These are phyloP conservation scores for Podospora pseudocomata DNA, from an alignment of 495 filamentous ascomycete species.

Conservation along the genomic window DNA sequence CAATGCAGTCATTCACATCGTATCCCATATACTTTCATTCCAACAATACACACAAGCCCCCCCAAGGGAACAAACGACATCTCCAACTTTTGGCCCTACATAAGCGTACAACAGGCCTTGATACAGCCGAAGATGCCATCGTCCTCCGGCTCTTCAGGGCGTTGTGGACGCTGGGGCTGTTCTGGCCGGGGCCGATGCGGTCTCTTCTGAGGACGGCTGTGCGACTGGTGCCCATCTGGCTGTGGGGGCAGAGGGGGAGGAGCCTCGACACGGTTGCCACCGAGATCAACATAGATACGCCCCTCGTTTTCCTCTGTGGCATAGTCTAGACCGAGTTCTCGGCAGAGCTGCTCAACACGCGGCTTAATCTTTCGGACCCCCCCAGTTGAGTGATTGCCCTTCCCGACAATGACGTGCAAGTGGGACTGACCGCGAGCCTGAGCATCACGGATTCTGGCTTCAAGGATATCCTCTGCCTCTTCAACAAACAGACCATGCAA, in stretches of 20 bases:
- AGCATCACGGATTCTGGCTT: constrained; percentile 73
- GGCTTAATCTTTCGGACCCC: constrained; percentile 91
- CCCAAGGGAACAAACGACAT: background rate
- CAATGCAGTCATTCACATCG: background rate
- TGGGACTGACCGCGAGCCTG: constrained; percentile 66
- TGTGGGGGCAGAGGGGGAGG: constrained; percentile 50
- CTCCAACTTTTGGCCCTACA: constrained; percentile 52
- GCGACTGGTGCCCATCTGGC: constrained; percentile 34
- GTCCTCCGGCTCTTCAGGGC: constrained; percentile 46
- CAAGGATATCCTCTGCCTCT: constrained; percentile 87
- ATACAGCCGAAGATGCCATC: constrained; percentile 60
- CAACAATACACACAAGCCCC: background rate
- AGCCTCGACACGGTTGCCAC: constrained; percentile 34
- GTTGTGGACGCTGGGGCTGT: constrained; percentile 34
- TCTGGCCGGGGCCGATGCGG: constrained; percentile 23
- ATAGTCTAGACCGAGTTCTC: constrained; percentile 75
- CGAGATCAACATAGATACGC: constrained; percentile 60
- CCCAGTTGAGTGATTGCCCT: constrained; percentile 78
- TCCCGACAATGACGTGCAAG: constrained; percentile 78
- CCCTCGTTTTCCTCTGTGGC: constrained; percentile 83
- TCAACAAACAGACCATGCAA: constrained; percentile 90
- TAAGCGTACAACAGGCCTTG: constrained; percentile 69
- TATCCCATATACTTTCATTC: background rate
- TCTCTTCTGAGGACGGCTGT: background rate
- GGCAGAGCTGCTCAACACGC: constrained; percentile 78